Evolutionary conservation across 768 basidiomycete genomes (phyloP), one percentile per base, ranked within the genome.

Genomic region (Mycena sanguinolenta): DNA sequence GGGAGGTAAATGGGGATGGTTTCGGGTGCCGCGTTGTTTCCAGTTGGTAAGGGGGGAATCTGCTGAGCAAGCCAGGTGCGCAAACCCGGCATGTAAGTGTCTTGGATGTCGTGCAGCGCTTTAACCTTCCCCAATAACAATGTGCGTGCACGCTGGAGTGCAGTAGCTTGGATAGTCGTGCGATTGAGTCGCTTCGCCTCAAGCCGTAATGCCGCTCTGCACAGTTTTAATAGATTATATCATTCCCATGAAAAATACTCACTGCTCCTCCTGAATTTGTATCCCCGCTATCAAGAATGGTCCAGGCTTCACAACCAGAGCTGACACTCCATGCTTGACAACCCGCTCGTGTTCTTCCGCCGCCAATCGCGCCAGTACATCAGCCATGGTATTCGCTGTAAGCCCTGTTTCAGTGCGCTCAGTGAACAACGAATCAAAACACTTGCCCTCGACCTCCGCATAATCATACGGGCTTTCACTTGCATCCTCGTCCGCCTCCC

Each of bases 391-490:
- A 6, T 55, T 52, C 4, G 46, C 70, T 74, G 23, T 5, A 61
- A 27, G 4, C n/a, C 13, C n/a, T n/a, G 2, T 4, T 4, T 46
- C 5, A 46, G 19, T 42, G 13, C 42, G 8, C 23, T n/a, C 27
- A 25, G 32, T 23, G 23, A 49, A 13, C 23, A 42, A 7, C 16
- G 2, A 27, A 27, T 27, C 13, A 27, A 46, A 4, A 66, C 69
- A 21, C 32, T 42, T 42, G 63, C 73, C 63, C 12, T 74, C 69
- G 23, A 65, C 65, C 46, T 65, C 55, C 4, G 69, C 28, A n/a
- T 73, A 65, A 3, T 72, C 68, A 46, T 76, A 75, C 0, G 75
- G 74, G 65, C 58, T 39, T n/a, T 59, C 49, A 9, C 23, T 50
- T 16, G 25, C 39, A 4, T 42, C 46, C 17, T 61, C 21, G 44